A percentile compares a stretch with the other conserved stretches of the same genome.
Evolutionary conservation across 208 protist species (phyloP).

Genomic region (Porcisia hertigi): DNA sequence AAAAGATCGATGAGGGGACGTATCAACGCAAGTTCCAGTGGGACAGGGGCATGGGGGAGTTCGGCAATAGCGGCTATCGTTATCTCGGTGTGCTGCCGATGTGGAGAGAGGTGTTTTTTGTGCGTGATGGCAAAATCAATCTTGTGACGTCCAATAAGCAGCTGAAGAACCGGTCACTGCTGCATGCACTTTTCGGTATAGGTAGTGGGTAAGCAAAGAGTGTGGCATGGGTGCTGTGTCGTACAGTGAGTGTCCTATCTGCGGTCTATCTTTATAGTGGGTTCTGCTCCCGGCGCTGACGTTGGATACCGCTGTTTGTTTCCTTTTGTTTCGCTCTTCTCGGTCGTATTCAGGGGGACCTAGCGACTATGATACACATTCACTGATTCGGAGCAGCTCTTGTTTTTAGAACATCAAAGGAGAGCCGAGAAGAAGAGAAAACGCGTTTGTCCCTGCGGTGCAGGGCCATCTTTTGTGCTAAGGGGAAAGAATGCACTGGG

Average conservation of each 20-base stretch:
- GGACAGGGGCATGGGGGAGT: conserved; percentile 84
- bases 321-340: background rate
- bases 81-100: conserved; percentile 54
- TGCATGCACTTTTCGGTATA: conserved; percentile 19
- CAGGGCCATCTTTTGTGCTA: too few relatives aligned
- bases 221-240: background rate
- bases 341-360: too few relatives aligned
- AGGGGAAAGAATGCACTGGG: too few relatives aligned
- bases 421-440: too few relatives aligned
- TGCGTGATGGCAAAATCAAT: conserved; percentile 70
- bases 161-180: conserved; percentile 50
- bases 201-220: background rate
- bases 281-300: background rate
- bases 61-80: conserved; percentile 60
- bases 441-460: too few relatives aligned
- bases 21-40: conserved; percentile 88
- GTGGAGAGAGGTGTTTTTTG: conserved; percentile 89
- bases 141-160: conserved; percentile 80
- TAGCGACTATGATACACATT: too few relatives aligned
- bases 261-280: background rate
- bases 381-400: too few relatives aligned
- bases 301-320: background rate
- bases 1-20: conserved; percentile 83
- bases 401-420: too few relatives aligned
- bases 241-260: background rate